A percentile compares a stretch with the other conserved stretches of the same genome.
Conservation (phyloP, 2,329 filamentous ascomycete genomes). For the Acephala macrosclerotiorum region DNA sequence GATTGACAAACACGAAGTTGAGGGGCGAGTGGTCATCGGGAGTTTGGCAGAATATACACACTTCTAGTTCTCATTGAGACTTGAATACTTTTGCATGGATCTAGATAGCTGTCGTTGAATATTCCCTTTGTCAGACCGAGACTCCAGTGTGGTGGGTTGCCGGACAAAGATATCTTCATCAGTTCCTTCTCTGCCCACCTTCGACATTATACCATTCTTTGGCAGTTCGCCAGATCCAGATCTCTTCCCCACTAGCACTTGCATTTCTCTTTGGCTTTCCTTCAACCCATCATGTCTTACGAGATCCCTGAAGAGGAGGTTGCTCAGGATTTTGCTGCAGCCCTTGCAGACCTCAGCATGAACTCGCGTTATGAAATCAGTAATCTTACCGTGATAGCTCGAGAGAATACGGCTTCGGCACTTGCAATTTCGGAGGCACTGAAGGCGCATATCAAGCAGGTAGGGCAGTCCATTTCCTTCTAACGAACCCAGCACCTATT, state of each 20-base stretch:
- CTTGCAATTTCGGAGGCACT: slow-evolving; percentile 90
- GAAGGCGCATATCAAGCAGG: slow-evolving; percentile 92
- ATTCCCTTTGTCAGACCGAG: slow-evolving; percentile 37
- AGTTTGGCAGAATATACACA: slow-evolving; percentile 45
- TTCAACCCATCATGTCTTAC: slow-evolving; percentile 65
- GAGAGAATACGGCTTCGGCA: slow-evolving; percentile 96
- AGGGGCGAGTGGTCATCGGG: slow-evolving; percentile 34
- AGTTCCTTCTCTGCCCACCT: slow-evolving; percentile 31
- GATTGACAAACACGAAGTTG: slow-evolving; percentile 32
- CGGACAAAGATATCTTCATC: slow-evolving; percentile 38
- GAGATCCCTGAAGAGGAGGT: slow-evolving; percentile 69
- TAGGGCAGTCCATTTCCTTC: slow-evolving; percentile 60
- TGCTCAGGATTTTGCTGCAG: slow-evolving; percentile 92
- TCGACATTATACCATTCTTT: slow-evolving; percentile 10
- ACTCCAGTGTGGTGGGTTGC: slow-evolving; percentile 37
- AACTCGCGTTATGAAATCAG: slow-evolving; percentile 96
- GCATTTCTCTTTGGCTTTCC: slow-evolving; percentile 32
- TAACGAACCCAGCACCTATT: slow-evolving; percentile 31
- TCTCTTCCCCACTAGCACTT: slow-evolving; percentile 34
- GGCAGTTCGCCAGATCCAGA: slow-evolving; percentile 23
- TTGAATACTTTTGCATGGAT: slow-evolving; percentile 46
- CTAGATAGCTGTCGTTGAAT: slow-evolving; percentile 46
- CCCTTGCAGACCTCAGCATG: slow-evolving; percentile 86
- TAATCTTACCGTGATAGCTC: slow-evolving; percentile 95
- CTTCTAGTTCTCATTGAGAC: slow-evolving; percentile 46